Conservation (phyloP, 2,329 filamentous ascomycete species). For the Stemphylium beticola region DNA sequence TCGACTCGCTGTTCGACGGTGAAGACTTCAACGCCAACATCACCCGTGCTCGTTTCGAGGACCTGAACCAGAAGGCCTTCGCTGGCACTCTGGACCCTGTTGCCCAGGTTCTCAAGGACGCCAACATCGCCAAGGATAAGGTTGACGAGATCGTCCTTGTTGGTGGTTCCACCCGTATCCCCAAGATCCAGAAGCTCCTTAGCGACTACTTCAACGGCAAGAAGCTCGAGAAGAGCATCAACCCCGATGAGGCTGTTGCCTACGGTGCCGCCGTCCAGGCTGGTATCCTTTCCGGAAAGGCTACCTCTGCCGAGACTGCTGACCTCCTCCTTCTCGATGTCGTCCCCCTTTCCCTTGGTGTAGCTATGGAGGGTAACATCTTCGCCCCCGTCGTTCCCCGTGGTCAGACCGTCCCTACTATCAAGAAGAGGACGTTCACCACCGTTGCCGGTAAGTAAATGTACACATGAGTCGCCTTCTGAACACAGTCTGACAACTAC, state of each 20-base stretch:
- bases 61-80: slow-evolving; percentile 96
- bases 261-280: slow-evolving; percentile 99
- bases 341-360: slow-evolving; percentile 93
- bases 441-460: slow-evolving; percentile 66
- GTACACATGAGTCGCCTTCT: slow-evolving; percentile 51
- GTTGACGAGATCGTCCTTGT: slow-evolving; percentile 99
- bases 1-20: slow-evolving; percentile 97
- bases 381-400: slow-evolving; percentile 88
- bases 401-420: slow-evolving; percentile 63
- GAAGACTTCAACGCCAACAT: slow-evolving; percentile 98
- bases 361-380: slow-evolving; percentile 99
- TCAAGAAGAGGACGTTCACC: slow-evolving; percentile 90
- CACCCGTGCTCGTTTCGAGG: slow-evolving; percentile 98
- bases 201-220: slow-evolving; percentile 99
- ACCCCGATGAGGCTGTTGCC: slow-evolving; percentile 98
- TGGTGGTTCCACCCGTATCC: slow-evolving; percentile 98
- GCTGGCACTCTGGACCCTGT: slow-evolving; percentile 92
- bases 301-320: slow-evolving; percentile 89
- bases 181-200: slow-evolving; percentile 97
- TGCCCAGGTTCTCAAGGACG: slow-evolving; percentile 95
- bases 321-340: slow-evolving; percentile 97
- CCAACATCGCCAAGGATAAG: slow-evolving; percentile 81
- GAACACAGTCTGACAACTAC: slow-evolving; percentile 1
- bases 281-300: slow-evolving; percentile 98
- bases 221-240: slow-evolving; percentile 99